Evolutionary conservation across 345 rosid genomes (phyloP).

Genomic region (Citrus hindsii): DNA sequence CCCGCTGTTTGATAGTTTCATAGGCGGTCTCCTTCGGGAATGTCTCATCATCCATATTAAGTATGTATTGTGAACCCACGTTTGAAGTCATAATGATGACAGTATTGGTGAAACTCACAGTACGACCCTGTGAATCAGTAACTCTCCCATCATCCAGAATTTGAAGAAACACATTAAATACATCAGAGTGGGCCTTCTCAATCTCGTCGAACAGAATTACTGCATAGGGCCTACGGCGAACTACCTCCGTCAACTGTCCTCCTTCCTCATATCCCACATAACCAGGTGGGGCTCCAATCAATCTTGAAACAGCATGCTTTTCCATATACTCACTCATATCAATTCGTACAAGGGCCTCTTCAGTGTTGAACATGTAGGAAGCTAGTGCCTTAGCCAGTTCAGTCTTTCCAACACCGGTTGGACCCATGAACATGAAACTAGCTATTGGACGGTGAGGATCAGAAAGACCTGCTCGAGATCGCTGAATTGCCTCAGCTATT

Average conservation of each 20-base stretch:
- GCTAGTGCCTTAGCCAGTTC: constrained; percentile 96
- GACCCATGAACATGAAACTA: constrained; percentile 99
- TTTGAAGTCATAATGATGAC: constrained; percentile 94
- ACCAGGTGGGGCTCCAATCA: constrained; percentile 99
- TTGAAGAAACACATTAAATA: constrained; percentile 95
- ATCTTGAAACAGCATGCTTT: constrained; percentile 95
- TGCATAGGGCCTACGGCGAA: constrained; percentile 91
- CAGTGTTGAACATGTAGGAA: constrained; percentile 88
- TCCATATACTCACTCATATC: constrained; percentile 99
- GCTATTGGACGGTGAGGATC: constrained; percentile 99
- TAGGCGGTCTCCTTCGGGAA: constrained; percentile 55
- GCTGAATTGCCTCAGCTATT: constrained; percentile 95
- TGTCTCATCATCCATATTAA: constrained; percentile 55
- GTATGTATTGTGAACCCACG: constrained; percentile 88
- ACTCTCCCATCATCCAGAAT: constrained; percentile 97
- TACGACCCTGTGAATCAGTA: constrained; percentile 95
- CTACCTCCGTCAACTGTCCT: constrained; percentile 90
- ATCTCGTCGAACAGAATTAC: constrained; percentile 97
- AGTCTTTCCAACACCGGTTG: constrained; percentile 98
- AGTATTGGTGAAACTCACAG: constrained; percentile 90
- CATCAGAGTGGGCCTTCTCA: constrained; percentile 94
- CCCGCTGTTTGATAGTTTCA: constrained; percentile 76
- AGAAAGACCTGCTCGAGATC: constrained; percentile 96
- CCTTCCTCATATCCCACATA: constrained; percentile 99
- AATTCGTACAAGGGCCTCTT: constrained; percentile 90